Evolutionary conservation across 805 yeast species (phyloP).

Genomic region (Candida loeiensis): DNA sequence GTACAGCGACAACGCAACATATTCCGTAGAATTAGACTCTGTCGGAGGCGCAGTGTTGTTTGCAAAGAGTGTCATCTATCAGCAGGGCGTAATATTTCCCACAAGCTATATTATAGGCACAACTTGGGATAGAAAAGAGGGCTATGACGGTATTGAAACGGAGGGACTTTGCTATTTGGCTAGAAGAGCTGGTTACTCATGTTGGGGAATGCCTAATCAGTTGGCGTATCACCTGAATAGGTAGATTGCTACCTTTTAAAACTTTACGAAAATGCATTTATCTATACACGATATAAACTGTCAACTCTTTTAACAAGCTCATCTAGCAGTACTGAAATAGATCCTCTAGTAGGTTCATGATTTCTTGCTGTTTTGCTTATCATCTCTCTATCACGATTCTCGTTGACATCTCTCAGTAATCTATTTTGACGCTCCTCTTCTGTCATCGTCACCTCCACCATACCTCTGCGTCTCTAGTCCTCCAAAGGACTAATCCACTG

Average conservation of each 20-base stretch:
- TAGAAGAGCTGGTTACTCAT: slow-evolving; percentile 39
- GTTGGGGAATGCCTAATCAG: slow-evolving; percentile 50
- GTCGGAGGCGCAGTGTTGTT: slow-evolving; percentile 53
- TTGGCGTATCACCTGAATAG: slow-evolving; percentile 35
- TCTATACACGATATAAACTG: too few species aligned
- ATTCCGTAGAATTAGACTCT: slow-evolving; percentile 36
- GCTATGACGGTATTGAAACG: slow-evolving; percentile 53
- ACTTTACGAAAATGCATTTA: too few species aligned
- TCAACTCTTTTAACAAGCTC: too few species aligned
- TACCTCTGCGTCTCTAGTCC: slow-evolving; percentile 15
- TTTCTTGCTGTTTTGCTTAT: too few species aligned
- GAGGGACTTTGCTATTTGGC: slow-evolving; percentile 52
- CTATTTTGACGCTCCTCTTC: background rate
- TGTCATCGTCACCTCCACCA: background rate
- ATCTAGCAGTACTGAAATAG: too few species aligned
- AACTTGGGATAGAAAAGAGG: slow-evolving; percentile 45
- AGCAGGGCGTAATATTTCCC: slow-evolving; percentile 47
- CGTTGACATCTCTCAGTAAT: too few species aligned
- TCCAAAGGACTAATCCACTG: slow-evolving; percentile 61
- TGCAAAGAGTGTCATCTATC: slow-evolving; percentile 39
- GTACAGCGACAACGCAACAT: slow-evolving; percentile 9
- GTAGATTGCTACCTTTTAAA: background rate
- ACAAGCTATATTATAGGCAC: slow-evolving; percentile 45
- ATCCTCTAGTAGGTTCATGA: too few species aligned
- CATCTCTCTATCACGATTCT: too few species aligned